Evolutionary conservation across 2,329 filamentous ascomycete genomes (phyloP), one percentile per base, ranked within the genome.

Genomic region (Colletotrichum kahawae): DNA sequence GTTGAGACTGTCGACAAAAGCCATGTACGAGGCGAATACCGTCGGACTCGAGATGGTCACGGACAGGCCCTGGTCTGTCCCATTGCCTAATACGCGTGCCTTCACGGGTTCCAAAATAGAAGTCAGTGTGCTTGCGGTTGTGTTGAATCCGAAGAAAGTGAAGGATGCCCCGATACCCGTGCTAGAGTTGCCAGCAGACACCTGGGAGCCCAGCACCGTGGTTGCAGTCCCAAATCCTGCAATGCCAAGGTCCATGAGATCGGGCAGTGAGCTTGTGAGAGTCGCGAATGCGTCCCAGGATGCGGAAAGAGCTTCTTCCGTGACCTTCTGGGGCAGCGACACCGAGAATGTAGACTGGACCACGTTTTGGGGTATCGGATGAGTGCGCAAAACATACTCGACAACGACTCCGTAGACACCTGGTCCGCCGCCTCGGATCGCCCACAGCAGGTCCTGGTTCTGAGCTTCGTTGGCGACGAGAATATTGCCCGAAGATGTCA

Each of bases 401-500:
- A 70, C 75, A 4, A 78, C 77, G 7, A 78, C 54, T 4, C 71
- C 77, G 27, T 76, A 77, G 14, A 57, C 60, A 2, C 77, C 77
- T 10, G 72, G 57, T 1, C 77, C 75, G 3, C 77, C 77, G 9
- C 77, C 77, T n/a, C 77, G 70, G 21, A 78, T 57, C 4, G 77
- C 71, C 75, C 75, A 78, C 16, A 76, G 31, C 5, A 78, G 68
- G 16, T 78, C 75, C 34, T 71, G 71, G 38, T 78, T 78, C 5
- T 76, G 71, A 4, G 33, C 36, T 7, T 72, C 71, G 36, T 77
- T 71, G 7, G 63, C 75, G 7, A 72, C 63, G 8, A 78, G 69
- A 9, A 78, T 60, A 1, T 71, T 56, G 0, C 82, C 82, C 1
- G 78, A 62, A 0, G 77, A 75, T 1, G 79, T 81, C 5, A 83